phyloP scores from a whole-genome alignment of 495 filamentous ascomycete species.

The Aspergillus avenaceus region DNA sequence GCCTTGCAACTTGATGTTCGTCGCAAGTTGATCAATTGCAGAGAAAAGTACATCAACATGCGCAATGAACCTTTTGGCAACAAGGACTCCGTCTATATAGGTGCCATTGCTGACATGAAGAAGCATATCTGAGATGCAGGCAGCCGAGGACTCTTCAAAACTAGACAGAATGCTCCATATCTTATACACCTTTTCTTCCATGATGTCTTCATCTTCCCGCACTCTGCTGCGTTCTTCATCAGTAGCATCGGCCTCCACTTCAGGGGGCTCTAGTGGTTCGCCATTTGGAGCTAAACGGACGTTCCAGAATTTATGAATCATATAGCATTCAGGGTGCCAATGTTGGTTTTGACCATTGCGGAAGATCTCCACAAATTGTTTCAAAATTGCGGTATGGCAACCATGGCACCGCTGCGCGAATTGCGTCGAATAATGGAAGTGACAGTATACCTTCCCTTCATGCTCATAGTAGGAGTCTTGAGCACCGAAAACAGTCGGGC shows the following conservation, averaged over 20 bases:
- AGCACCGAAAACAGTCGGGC: constrained; percentile 94
- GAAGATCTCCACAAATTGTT: constrained; percentile 99
- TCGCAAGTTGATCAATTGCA: constrained; percentile 80
- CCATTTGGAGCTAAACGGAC: constrained; percentile 70
- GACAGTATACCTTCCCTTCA: constrained; percentile 93
- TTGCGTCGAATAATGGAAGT: constrained; percentile 97
- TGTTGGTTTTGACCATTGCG: constrained; percentile 97
- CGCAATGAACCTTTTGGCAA: constrained; percentile 94
- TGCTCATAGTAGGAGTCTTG: constrained; percentile 99
- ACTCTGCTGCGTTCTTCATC: constrained; percentile 71
- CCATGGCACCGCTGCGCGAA: constrained; percentile 96
- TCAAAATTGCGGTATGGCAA: constrained; percentile 95
- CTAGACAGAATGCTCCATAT: constrained; percentile 98
- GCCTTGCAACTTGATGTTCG: constrained; percentile 60
- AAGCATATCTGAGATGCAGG: constrained; percentile 99
- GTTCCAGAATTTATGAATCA: constrained; percentile 99
- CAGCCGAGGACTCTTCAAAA: constrained; percentile 96
- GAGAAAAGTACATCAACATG: constrained; percentile 92
- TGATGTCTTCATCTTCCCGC: constrained; percentile 80
- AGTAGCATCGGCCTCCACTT: constrained; percentile 59
- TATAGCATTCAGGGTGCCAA: constrained; percentile 99
- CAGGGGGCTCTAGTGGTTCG: constrained; percentile 43
- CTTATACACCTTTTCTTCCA: constrained; percentile 96
- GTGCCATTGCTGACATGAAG: constrained; percentile 98
- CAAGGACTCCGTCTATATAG: constrained; percentile 90